Evolutionary conservation across 2,329 filamentous ascomycete genomes (phyloP), one percentile per base, ranked within the genome.

Genomic region (Rutstroemia sydowiana): DNA sequence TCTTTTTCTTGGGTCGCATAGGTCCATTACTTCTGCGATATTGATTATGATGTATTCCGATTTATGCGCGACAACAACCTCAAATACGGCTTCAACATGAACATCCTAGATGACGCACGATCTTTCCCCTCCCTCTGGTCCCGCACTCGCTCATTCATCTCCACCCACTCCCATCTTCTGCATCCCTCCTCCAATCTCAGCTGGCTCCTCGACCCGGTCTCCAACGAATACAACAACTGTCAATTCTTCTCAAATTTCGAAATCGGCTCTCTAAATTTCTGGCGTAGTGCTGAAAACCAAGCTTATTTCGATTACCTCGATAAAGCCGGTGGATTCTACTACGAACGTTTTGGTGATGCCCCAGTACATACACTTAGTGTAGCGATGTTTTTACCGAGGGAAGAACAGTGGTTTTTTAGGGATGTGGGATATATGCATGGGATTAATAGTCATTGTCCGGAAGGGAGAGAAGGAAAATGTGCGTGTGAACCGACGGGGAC

Each of bases 171-270:
- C 1, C 82, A 97, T 71, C 86, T 97, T 69, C 79, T 97, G 63
- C 79, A 77, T 16, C 73, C 85, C 57, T 84, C 81, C 63, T 96
- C 96, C 72, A 86, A 86, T 2, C 84, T 97, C 80, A 77, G 74
- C 3, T 97, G 95, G 73, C 73, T 98, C 60, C 93, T 88, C 62
- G 88, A 96, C 60, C 43, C 62, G 7, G 87, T 96, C 59, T 82
- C 79, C 47, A 82, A 91, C 55, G 89, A 80, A 8, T 97, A 97
- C 75, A 98, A 96, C 75, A 84, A 90, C 68, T 98, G 93, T 73
- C 93, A 97, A 69, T 97, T 97, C 85, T 98, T 93, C 90, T 96
- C 91, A 66, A 98, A 97, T 75, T 98, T 97, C 61, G 93, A 97
- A 68, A 85, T 97, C 61, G 93, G 91, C 58, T 92, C 84, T 69